Evolutionary conservation across 2,329 filamentous ascomycete genomes (phyloP), one percentile per base, ranked within the genome.

Genomic region (Arthroderma sp.): DNA sequence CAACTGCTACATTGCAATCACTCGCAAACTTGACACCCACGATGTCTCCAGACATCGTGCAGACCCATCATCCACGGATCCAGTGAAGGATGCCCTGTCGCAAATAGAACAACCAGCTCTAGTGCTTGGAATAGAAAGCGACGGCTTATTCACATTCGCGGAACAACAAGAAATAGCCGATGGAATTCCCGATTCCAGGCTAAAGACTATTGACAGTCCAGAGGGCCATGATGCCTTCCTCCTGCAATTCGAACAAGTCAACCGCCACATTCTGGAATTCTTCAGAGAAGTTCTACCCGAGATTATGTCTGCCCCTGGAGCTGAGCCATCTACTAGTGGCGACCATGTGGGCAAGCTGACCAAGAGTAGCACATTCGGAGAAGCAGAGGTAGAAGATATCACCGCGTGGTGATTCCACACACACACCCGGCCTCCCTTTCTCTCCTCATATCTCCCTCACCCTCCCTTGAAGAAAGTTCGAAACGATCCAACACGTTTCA

Each of bases 1-100:
- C 57, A 98, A 98, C 64, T 98, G 91, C 68, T 98, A 98, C 68
- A 96, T 98, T 54, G 88, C 91, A 53, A 95, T 98, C 65, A 96
- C 91, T 4, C 83, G 91, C 57, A 98, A 98, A 66, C 77, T 98
- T 10, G 91, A 98, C 61, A 96, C 91, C 0, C 91, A 98, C 64
- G 91, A 98, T 61, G 79, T 98, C 28, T 93, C 87, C 9, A 78
- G 88, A 28, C 77, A 81, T 58, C 82, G 89, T 4, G 69, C 66
- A 11, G 56, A 63, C 15, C 53, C 60, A 7, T 62, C 60, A 31
- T 68, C 57, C 1, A 48, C 54, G 6, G 61, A 64, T 9, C 58
- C 74, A 28, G 79, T 94, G 30, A 73, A 76, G 28, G 78, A 86
- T 48, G 89, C 89, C 0, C 72, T 98, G 3, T 77, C 76, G 0